Percentiles rank a stretch among this genome's conserved stretches.
Evolutionary conservation across 2,329 filamentous ascomycete species (phyloP).

Genomic region (Curvularia verruculosa): DNA sequence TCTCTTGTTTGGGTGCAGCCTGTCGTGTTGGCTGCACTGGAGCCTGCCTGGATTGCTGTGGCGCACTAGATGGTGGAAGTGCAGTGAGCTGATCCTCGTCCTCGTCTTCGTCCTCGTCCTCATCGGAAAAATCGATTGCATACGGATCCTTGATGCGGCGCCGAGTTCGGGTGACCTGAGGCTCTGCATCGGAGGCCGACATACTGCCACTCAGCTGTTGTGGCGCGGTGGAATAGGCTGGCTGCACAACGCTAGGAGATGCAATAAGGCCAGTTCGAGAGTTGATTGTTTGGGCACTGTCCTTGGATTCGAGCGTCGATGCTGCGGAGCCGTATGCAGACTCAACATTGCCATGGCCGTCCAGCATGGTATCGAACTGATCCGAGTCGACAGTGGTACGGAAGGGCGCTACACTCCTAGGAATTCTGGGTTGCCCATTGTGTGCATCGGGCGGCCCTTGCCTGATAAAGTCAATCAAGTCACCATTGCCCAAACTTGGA

Average conservation of each 20-base stretch:
- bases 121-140: slow-evolving; percentile 72
- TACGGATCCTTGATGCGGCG: slow-evolving; percentile 86
- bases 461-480: slow-evolving; percentile 94
- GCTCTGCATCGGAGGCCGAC: slow-evolving; percentile 42
- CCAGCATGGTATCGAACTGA: slow-evolving; percentile 61
- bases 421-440: slow-evolving; percentile 72
- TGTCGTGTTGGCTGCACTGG: slow-evolving; percentile 17
- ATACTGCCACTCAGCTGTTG: slow-evolving; percentile 45
- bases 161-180: slow-evolving; percentile 73
- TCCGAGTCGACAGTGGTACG: slow-evolving; percentile 85
- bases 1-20: slow-evolving; percentile 54
- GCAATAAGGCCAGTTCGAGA: slow-evolving; percentile 73
- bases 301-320: slow-evolving; percentile 44
- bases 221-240: slow-evolving; percentile 46
- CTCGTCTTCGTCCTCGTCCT: slow-evolving; percentile 21
- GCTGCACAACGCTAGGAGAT: slow-evolving; percentile 40
- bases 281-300: slow-evolving; percentile 67
- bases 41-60: slow-evolving; percentile 17
- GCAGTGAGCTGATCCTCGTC: slow-evolving; percentile 59
- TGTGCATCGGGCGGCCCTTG: slow-evolving; percentile 73
- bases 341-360: slow-evolving; percentile 40
- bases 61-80: slow-evolving; percentile 49
- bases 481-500: slow-evolving; percentile 72
- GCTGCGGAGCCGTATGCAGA: slow-evolving; percentile 45
- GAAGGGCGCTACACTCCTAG: slow-evolving; percentile 83